A percentile compares a stretch with the other conserved stretches of the same genome.
phyloP scores from a whole-genome alignment of 2,329 filamentous ascomycete genomes.

The Epichloe bromicola region DNA sequence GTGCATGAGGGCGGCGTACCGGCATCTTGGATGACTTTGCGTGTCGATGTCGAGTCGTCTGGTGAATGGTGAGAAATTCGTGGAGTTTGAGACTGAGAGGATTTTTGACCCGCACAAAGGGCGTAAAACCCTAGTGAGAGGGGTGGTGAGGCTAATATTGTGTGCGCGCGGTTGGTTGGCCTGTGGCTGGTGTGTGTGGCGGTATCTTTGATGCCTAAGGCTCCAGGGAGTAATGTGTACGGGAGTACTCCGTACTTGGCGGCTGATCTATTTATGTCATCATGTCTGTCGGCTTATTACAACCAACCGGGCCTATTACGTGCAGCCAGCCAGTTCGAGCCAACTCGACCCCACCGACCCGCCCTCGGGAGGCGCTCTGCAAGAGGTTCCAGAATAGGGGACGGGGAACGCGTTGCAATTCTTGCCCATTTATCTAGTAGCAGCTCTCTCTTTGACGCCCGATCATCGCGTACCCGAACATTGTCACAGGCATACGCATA shows the following conservation, averaged over 20 bases:
- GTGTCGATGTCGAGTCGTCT: constrained; percentile 26
- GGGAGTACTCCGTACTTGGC: neutral
- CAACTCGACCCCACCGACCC: neutral
- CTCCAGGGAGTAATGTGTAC: fast-evolving
- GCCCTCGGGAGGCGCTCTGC: neutral
- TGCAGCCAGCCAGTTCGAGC: neutral
- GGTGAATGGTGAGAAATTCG: constrained; percentile 21
- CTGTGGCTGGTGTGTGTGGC: neutral
- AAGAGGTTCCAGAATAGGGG: constrained; percentile 7
- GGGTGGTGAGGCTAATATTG: neutral
- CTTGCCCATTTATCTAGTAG: neutral
- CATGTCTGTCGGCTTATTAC: no score
- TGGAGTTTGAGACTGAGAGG: constrained; percentile 18
- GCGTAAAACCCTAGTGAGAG: constrained; percentile 24
- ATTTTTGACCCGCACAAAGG: constrained; percentile 23
- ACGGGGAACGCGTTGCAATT: constrained; percentile 8
- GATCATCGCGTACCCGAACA: neutral
- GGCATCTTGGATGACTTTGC: constrained; percentile 28
- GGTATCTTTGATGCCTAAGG: neutral
- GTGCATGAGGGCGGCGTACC: constrained; percentile 19
- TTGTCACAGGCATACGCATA: neutral
- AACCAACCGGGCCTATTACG: no score
- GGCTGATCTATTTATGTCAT: no score
- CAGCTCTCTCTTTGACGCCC: neutral
- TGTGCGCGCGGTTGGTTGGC: neutral